Evolutionary conservation across 2,329 filamentous ascomycete genomes (phyloP), one percentile per base, ranked within the genome.

Genomic region (Alternaria arbusti): DNA sequence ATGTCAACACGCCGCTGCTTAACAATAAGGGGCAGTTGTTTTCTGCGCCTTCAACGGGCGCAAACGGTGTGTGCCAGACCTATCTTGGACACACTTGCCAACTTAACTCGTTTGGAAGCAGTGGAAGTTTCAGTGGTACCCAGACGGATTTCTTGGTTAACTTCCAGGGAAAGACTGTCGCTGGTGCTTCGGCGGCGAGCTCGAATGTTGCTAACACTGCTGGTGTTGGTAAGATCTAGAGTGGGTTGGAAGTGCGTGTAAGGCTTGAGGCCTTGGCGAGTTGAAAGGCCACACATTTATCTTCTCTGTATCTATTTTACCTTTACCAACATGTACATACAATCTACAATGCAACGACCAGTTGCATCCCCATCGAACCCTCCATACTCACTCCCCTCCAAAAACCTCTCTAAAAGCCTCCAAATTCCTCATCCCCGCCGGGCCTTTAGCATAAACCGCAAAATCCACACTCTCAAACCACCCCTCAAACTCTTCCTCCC

Each of bases 401-500:
- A 54, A 28, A 9, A 23, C 22, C 9, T 20, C 25, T 10, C 36
- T 22, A 28, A 68, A 68, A 10, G 49, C 23, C 5, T 66, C 54
- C 2, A 69, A 58, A 43, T 68, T 70, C 6, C 20, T 40, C 54
- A 40, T 59, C 3, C 71, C 71, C 5, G 44, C 26, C 1, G 55
- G 54, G 0, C 69, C 71, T 20, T 63, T 56, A 3, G 66, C 70
- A 22, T 69, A 69, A 0, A 74, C 67, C 13, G 71, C 71, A 61
- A 73, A 73, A 1, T 30, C 45, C 3, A 70, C 44, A 13, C 28
- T 54, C 26, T 69, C 68, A 20, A 74, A 74, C 69, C 71, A 74
- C 2, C 71, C 70, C 7, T 10, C 30, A 25, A 74, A 74, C 36
- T 73, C 70, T 0, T 71, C 61, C 10, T 30, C 54, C 12, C 63